Conservation (phyloP, 305 asterid genomes). For the Plantago coronopus region DNA sequence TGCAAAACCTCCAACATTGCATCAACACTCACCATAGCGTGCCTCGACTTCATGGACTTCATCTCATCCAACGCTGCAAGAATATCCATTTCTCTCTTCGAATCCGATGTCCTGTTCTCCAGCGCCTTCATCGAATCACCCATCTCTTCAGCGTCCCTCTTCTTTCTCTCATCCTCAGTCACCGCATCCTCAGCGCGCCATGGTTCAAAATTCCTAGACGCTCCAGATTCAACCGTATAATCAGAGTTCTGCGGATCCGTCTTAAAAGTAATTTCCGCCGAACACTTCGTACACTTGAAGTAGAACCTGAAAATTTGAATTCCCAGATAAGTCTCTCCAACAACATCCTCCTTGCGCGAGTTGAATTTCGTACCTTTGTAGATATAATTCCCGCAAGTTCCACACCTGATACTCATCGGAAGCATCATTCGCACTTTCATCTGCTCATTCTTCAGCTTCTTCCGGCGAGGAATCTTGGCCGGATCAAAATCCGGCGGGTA, state of each 20-base stretch:
- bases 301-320: constrained; percentile 86
- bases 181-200: constrained; percentile 93
- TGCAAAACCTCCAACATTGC: constrained; percentile 82
- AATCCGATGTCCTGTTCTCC: constrained; percentile 84
- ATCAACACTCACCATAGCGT: constrained; percentile 81
- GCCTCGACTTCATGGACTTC: constrained; percentile 94
- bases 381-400: constrained; percentile 75
- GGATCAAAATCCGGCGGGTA: constrained; percentile 98
- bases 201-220: constrained; percentile 79
- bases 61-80: constrained; percentile 87
- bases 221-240: constrained; percentile 83
- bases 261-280: constrained; percentile 79
- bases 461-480: constrained; percentile 78
- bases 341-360: constrained; percentile 82
- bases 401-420: constrained; percentile 87
- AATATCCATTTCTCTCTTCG: constrained; percentile 90
- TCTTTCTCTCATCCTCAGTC: constrained; percentile 53
- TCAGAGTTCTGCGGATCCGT: constrained; percentile 91
- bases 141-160: constrained; percentile 76
- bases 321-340: constrained; percentile 82
- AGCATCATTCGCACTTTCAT: constrained; percentile 91
- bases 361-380: constrained; percentile 85
- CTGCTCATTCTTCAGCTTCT: constrained; percentile 73
- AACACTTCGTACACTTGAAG: constrained; percentile 84
- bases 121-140: constrained; percentile 96